phyloP scores from a whole-genome alignment of 805 yeast species.

The Sugiyamaella boreocaroliniensis region DNA sequence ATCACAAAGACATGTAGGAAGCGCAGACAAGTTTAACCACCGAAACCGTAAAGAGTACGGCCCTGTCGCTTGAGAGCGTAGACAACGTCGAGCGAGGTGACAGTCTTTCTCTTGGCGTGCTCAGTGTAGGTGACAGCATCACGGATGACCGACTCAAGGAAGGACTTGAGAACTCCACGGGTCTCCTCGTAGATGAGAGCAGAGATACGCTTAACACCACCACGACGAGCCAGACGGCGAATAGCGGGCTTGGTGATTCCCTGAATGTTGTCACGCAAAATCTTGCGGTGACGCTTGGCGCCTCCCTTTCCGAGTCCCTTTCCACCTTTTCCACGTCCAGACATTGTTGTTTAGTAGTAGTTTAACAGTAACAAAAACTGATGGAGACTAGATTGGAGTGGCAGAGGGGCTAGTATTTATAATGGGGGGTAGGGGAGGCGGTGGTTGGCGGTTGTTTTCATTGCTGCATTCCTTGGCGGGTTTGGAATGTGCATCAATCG shows the following conservation, averaged over 20 bases:
- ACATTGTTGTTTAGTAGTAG: conserved; percentile 13
- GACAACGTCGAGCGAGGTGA: conserved; percentile 96
- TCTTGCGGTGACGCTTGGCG: conserved; percentile 99
- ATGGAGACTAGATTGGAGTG: background rate
- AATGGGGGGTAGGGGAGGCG: background rate
- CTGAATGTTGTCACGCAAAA: conserved; percentile 98
- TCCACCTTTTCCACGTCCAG: conserved; percentile 95
- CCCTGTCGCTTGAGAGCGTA: conserved; percentile 99
- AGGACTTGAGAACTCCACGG: conserved; percentile 91
- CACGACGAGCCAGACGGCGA: conserved; percentile 99
- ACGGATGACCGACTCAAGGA: conserved; percentile 95
- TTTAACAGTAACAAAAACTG: background rate
- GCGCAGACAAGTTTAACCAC: conserved; percentile 60
- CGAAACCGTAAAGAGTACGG: conserved; percentile 99
- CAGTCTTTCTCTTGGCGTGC: conserved; percentile 99
- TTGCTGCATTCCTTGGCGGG: background rate
- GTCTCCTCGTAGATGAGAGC: conserved; percentile 98
- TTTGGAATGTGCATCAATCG: background rate
- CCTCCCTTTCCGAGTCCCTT: conserved; percentile 99
- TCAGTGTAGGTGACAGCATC: conserved; percentile 99
- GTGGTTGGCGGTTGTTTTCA: background rate
- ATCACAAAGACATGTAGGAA: conserved; percentile 6
- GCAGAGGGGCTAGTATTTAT: background rate
- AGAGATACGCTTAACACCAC: conserved; percentile 99
- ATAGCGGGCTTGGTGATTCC: conserved; percentile 99